Conservation (phyloP, 176 grass and related monocot genomes). For the Musa troglodytarum region DNA sequence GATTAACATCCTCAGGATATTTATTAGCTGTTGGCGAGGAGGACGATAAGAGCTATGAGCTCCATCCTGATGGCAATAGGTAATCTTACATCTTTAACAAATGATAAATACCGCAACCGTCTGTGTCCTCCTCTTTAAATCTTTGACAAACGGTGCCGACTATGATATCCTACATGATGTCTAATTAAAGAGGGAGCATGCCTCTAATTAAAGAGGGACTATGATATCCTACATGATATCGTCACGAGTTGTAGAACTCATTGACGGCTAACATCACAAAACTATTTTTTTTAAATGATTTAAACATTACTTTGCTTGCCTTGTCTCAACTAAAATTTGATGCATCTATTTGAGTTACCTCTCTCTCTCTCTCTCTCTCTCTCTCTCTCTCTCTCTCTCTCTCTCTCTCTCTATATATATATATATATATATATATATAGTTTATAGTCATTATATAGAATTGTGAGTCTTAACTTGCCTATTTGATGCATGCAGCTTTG, state of each 20-base stretch:
- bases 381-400: constrained; percentile 22
- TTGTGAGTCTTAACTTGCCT: constrained; percentile 1
- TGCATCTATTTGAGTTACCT: background rate
- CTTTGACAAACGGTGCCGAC: no score
- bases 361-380: constrained; percentile 25
- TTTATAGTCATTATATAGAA: background rate
- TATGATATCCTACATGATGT: no score
- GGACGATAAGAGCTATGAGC: constrained; percentile 56
- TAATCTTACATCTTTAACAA: constrained; percentile 8
- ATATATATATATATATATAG: background rate
- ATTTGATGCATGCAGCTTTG: constrained; percentile 44
- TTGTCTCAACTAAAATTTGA: background rate
- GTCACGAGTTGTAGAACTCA: background rate
- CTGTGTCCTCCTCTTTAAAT: no score
- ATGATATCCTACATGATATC: no score
- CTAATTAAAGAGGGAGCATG: no score
- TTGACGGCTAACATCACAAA: background rate
- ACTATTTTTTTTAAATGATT: background rate
- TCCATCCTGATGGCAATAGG: constrained; percentile 96
- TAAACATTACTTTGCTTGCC: background rate
- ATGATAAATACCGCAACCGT: background rate
- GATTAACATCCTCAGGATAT: constrained; percentile 67
- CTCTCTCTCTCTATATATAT: constrained; percentile 23
- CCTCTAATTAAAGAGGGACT: no score
- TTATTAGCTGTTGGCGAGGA: constrained; percentile 56